Evolutionary conservation across 345 rosid genomes (phyloP).

Genomic region (Brassica napus): DNA sequence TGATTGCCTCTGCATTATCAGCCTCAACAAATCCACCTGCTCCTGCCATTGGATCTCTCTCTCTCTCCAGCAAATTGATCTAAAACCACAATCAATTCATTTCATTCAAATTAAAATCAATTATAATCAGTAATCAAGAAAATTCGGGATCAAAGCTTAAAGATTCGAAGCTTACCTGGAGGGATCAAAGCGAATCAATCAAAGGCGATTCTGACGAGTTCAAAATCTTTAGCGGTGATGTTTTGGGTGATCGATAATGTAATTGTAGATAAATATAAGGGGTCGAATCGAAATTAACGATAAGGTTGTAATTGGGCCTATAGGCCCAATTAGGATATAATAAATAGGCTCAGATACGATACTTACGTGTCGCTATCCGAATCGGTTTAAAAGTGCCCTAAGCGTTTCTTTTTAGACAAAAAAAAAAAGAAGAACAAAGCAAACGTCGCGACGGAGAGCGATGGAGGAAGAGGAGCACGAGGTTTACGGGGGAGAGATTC

Average conservation of each 20-base stretch:
- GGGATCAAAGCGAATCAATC: not conserved
- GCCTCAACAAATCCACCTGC: slow-evolving; percentile 62
- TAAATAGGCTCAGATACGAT: not conserved
- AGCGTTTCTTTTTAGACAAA: not conserved
- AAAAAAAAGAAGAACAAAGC: not conserved
- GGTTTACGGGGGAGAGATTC: slow-evolving; percentile 97
- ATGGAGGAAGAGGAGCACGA: slow-evolving; percentile 97
- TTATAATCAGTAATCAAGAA: too few species aligned
- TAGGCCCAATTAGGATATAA: not conserved
- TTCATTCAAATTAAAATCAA: not conserved
- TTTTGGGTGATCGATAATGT: not conserved
- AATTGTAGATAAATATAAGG: not conserved
- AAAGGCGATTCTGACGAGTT: not conserved
- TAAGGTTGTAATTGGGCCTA: not conserved
- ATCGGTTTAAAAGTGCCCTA: slow-evolving; percentile 26
- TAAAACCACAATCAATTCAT: slow-evolving; percentile 9
- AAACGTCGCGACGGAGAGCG: slow-evolving; percentile 34
- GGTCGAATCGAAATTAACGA: not conserved
- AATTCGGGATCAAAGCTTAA: not conserved
- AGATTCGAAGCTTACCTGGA: not conserved
- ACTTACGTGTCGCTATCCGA: slow-evolving; percentile 28
- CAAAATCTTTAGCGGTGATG: not conserved
- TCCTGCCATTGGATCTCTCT: slow-evolving; percentile 18
- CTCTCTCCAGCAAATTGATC: not conserved
- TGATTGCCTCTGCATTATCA: slow-evolving; percentile 91